Base-by-base conservation (phyloP, 306 rosid species). In the Astragalus glycyphyllos region DNA sequence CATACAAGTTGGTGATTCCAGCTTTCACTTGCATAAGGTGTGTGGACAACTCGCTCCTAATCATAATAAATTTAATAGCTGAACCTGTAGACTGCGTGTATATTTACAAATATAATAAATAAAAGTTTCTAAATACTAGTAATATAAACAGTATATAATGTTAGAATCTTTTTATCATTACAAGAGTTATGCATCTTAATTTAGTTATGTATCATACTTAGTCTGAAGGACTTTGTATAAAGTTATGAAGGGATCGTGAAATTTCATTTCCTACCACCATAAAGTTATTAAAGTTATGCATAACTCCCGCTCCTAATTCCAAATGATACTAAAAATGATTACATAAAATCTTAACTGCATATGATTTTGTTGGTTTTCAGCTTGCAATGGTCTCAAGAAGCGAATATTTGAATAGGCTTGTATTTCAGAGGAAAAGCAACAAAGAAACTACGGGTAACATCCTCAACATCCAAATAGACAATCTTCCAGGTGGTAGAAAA, bases 11-110 rank as follows among this genome's bases (percentile, higher is more conserved):
- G 97, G 90, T 73, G 85, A 86, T 61, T 86, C 81, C 56, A 81
- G 31, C 83, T 90, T 92, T 78, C 79, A 85, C 86, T 84, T 92
- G 87, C 96, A n/a, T n/a, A n/a, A n/a, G n/a, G n/a, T n/a, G n/a
- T n/a, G n/a, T n/a, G n/a, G n/a, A n/a, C n/a, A n/a, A n/a, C n/a
- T n/a, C n/a, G n/a, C n/a, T n/a, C n/a, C n/a, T 10, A 12, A 38
- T 38, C 42, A 38, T 38, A 34, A 34, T 34, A 34, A 34, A 34
- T 34, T 34, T 4, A 34, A 5, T 34, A 34, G 5, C 38, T 34
- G 5, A 34, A 34, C 38, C 5, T 34, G 38, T 34, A 34, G 38
- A 34, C 5, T 34, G 38, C 38, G 6, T 34, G 23, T 20, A 20
- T 20, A 20, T 20, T 20, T 20, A 20, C 23, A 20, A 20, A 20